Evolutionary conservation across 2,329 filamentous ascomycete species (phyloP).

Genomic region (Talaromyces piceae): DNA sequence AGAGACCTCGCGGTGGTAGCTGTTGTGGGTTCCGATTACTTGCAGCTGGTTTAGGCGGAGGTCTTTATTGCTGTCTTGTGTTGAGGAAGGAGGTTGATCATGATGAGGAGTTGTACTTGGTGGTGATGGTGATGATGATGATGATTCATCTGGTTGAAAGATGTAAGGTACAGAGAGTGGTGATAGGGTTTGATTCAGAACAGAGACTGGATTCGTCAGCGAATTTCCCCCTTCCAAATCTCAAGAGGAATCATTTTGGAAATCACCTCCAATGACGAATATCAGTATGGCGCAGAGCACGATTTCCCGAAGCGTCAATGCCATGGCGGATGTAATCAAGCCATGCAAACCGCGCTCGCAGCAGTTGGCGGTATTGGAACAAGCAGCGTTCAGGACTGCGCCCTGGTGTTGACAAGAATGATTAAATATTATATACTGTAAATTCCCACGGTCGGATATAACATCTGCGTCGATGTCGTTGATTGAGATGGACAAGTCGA

Average conservation of each 20-base stretch:
- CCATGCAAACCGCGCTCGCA: background rate
- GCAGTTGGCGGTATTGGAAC: too few relatives aligned
- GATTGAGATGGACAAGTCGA: too few relatives aligned
- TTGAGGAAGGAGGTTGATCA: background rate
- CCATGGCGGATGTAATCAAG: conserved; percentile 1
- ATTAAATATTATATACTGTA: too few relatives aligned
- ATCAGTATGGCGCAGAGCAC: conserved; percentile 10
- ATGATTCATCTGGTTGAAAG: background rate
- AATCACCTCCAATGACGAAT: conserved; percentile 12
- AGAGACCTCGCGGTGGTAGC: conserved; percentile 12
- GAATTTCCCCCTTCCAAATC: background rate
- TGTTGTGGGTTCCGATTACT: conserved; percentile 11
- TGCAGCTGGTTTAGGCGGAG: conserved; percentile 11
- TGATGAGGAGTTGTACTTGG: background rate
- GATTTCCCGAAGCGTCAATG: conserved; percentile 10
- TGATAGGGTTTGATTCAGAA: conserved; percentile 9
- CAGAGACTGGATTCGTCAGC: conserved; percentile 3
- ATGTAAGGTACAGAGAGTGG: conserved; percentile 2
- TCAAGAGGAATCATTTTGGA: background rate
- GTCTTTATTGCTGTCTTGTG: conserved; percentile 3
- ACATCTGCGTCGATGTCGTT: too few relatives aligned
- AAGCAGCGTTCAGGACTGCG: too few relatives aligned
- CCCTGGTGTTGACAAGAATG: too few relatives aligned
- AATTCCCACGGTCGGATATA: too few relatives aligned
- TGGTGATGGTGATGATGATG: background rate